Evolutionary conservation across 2,329 filamentous ascomycete genomes (phyloP).

Genomic region (Aschersonia sp.): DNA sequence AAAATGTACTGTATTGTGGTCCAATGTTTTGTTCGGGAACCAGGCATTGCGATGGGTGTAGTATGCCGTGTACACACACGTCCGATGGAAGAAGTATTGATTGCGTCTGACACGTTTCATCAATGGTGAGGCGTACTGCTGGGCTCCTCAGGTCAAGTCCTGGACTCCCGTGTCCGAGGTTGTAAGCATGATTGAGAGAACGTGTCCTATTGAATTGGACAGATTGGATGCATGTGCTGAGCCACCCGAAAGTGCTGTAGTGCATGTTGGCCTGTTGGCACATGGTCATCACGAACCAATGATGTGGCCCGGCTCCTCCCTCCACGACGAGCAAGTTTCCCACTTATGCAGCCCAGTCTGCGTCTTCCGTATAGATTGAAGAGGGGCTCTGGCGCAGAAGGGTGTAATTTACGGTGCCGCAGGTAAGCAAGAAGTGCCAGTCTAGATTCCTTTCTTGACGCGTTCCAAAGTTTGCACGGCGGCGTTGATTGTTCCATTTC

Average conservation of each 20-base stretch:
- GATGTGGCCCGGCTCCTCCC: neutral
- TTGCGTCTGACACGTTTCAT: neutral
- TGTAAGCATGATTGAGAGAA: neutral
- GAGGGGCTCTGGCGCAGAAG: neutral
- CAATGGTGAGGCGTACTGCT: neutral
- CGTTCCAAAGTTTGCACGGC: neutral
- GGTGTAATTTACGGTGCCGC: neutral
- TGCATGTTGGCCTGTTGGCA: neutral
- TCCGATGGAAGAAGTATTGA: too few species aligned
- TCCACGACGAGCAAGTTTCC: slow-evolving; percentile 1
- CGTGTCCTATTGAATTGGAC: neutral
- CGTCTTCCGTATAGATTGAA: neutral
- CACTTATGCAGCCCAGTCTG: neutral
- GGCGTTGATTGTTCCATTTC: too few species aligned
- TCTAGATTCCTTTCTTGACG: neutral
- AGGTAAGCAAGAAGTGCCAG: neutral
- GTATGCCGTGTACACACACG: too few species aligned
- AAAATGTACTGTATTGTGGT: too few species aligned
- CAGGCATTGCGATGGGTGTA: too few species aligned
- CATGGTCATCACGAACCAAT: slow-evolving; percentile 1
- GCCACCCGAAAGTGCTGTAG: neutral
- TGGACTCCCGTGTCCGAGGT: neutral
- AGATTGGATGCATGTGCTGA: neutral
- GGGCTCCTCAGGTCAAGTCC: neutral
- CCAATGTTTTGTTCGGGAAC: too few species aligned